Base-by-base conservation (phyloP, 129 eudicot species). In the Flaveria brownii region DNA sequence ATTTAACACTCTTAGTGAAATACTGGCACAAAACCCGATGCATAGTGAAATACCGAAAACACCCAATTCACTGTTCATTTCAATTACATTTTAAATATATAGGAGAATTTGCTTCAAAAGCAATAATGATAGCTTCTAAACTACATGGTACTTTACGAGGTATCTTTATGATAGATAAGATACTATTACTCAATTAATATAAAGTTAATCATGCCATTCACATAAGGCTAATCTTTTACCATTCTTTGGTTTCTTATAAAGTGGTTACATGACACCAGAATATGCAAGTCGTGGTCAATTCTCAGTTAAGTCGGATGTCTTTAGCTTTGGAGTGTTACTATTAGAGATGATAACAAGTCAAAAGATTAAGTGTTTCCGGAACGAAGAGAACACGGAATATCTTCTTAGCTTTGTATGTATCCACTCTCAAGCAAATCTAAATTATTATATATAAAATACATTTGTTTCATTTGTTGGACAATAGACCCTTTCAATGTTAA, bases 221-320 rank as follows among this genome's bases (percentile, higher is more conserved):
- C 0, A 12, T n/a, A 61, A 25, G 9, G 18, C 18, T 61, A 26
- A 61, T n/a, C 39, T 61, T 25, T 61, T 11, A 5, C 0, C 39
- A 61, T 26, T 60, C 6, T 10, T 23, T 61, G 41, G 2, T 7
- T 25, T 61, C n/a, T 25, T 25, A 26, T 61, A 23, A 6, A 49
- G 64, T 57, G 64, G 33, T 57, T 57, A 57, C 11, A 57, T 57
- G 64, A 36, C 64, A 23, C 15, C 64, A 2, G 64, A 57, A 57
- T 57, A 57, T 22, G 16, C 33, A 5, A 70, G 10, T 22, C 60
- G 25, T 13, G 74, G 74, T 12, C 74, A 70, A 2, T 81, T 74
- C 72, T 81, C 80, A 2, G 69, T 81, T 30, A 73, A 73, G 25
- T 28, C 79, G 4, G 84, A 73, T 66, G 80, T 80, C 77, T 80